phyloP scores from a whole-genome alignment of 768 basidiomycete species.

The Mycena latifolia region DNA sequence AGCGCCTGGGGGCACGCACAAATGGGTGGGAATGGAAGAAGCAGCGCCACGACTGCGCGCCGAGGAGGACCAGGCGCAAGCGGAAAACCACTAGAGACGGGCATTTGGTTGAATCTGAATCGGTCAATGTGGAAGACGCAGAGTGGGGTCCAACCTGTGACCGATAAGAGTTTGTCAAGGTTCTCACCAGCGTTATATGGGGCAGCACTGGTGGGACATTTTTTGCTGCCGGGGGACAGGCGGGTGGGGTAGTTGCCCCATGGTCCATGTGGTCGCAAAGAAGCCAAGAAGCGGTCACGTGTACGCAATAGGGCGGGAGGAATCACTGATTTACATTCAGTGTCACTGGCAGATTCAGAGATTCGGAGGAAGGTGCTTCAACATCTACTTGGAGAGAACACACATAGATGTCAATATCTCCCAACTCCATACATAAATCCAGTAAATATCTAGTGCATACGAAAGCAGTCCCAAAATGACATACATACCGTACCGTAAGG shows the following conservation, averaged over 20 bases:
- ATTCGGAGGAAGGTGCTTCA: background rate
- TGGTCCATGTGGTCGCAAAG: constrained; percentile 13
- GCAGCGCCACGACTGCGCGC: background rate
- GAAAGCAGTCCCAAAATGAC: background rate
- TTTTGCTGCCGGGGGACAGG: background rate
- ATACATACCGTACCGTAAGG: background rate
- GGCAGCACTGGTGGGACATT: constrained; percentile 12
- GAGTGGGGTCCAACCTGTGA: background rate
- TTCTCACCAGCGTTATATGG: constrained; percentile 1
- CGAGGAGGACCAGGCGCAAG: constrained; percentile 3
- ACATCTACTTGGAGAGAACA: too few species aligned
- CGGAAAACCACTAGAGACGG: constrained; percentile 2
- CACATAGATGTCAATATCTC: too few species aligned
- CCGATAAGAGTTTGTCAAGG: background rate
- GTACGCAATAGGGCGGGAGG: too few species aligned
- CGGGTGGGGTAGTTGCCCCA: background rate
- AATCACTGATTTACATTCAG: background rate
- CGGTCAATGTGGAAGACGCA: background rate
- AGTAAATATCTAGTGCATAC: constrained; percentile 11
- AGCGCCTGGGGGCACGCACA: too few species aligned
- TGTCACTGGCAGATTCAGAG: too few species aligned
- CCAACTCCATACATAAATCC: background rate
- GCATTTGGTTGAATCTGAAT: background rate
- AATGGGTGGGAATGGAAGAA: too few species aligned
- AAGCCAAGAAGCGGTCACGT: too few species aligned